Percentiles rank a stretch among this genome's conserved stretches.
These are phyloP conservation scores for Metarhizium album DNA, from an alignment of 2,329 filamentous ascomycete species.

Conservation along the genomic window DNA sequence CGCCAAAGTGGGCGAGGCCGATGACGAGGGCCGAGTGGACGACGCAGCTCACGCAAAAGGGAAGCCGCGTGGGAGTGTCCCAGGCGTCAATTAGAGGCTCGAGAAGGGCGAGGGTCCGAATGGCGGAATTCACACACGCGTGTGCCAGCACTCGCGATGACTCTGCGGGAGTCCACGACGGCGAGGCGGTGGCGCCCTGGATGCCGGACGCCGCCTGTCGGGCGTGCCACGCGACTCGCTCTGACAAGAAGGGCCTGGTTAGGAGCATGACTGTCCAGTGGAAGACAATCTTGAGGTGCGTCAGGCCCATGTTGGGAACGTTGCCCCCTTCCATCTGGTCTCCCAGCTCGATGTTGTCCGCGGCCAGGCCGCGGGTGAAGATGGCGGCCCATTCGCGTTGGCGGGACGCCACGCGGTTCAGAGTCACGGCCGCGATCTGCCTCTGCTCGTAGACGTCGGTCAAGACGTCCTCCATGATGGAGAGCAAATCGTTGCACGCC, in stretches of 20 bases:
- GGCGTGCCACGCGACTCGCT: constrained; percentile 13
- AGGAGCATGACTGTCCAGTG: constrained; percentile 25
- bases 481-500: background rate
- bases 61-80: constrained; percentile 25
- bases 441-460: constrained; percentile 18
- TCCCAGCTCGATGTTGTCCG: constrained; percentile 1
- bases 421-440: constrained; percentile 10
- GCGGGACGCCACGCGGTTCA: constrained; percentile 17
- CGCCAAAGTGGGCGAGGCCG: constrained; percentile 30
- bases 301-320: constrained; percentile 1
- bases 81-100: constrained; percentile 20
- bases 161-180: constrained; percentile 1
- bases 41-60: constrained; percentile 30
- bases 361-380: constrained; percentile 16
- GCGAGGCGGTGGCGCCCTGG: background rate
- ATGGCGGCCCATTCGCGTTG: constrained; percentile 16
- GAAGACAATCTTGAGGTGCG: constrained; percentile 20
- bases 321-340: background rate
- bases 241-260: constrained; percentile 20
- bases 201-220: constrained; percentile 1
- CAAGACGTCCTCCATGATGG: constrained; percentile 22
- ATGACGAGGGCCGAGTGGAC: constrained; percentile 31
- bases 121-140: constrained; percentile 20
- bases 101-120: constrained; percentile 24
- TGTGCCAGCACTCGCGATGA: constrained; percentile 11